Evolutionary conservation across 139 green algal genomes (phyloP), one percentile per base, ranked within the genome.

Genomic region (Chlamydomonas eustigma): DNA sequence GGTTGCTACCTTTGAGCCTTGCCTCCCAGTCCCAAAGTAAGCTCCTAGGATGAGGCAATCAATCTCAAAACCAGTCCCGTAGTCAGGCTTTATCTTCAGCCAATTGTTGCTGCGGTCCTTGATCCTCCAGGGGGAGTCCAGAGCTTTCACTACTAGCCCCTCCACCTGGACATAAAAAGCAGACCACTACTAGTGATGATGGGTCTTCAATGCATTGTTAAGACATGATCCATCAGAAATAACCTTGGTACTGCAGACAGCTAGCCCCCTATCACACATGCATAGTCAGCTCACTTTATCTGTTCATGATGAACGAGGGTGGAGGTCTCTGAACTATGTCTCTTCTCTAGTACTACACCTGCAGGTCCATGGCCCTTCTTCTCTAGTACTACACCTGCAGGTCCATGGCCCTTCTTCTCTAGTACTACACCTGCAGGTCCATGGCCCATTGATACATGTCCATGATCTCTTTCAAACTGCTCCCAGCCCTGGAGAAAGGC

Each of bases 101-200:
- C 90, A 95, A 4, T 24, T 37, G 38, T 65, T 75, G 32, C 69
- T 71, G 12, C 93, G 79, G 70, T 97, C 90, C 37, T 92, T 90
- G 6, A 83, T 70, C n/a, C 73, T 67, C 92, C 93, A 97, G 24
- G 74, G 65, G 0, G 83, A 89, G 37, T 86, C 77, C 24, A 95
- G 75, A 4, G 79, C 68, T 84, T 97, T 97, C 35, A 96, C 64
- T 37, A 97, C 69, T 24, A 97, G 83, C 1, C 93, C 93, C 83
- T 97, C 93, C 58, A 97, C 90, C 81, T 89, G 67, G 4, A 75
- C 37, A 63, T 34, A 8, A 77, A 4, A 77, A 2, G 3, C 31
- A 38, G 4, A 58, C 69, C 37, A 28, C 1, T 38, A 1, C 69
- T 64, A 12, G 31, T n/a, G 39, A 39, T 75, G n/a, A n/a, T n/a